Percentiles rank a stretch among this genome's conserved stretches.
Conservation (phyloP, 345 rosid genomes). For the Jatropha curcas region DNA sequence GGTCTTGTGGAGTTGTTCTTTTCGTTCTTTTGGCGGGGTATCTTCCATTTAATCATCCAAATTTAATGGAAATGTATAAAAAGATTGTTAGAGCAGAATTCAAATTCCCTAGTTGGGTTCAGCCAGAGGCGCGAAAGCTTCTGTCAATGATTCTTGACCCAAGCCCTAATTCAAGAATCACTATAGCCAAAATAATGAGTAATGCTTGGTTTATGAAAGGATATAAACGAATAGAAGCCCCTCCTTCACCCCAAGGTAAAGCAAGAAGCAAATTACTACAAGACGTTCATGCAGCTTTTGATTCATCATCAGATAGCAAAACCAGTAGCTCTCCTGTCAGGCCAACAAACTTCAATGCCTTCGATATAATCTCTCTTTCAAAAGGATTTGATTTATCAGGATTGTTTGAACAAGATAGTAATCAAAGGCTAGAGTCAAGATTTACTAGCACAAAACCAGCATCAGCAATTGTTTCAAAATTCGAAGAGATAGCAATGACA, state of each 20-base stretch:
- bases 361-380: conserved; percentile 77
- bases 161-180: conserved; percentile 57
- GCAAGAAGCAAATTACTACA: conserved; percentile 27
- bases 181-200: conserved; percentile 53
- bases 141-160: conserved; percentile 73
- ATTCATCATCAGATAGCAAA: conserved; percentile 11
- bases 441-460: conserved; percentile 64
- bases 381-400: conserved; percentile 78
- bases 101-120: conserved; percentile 73
- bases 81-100: conserved; percentile 70
- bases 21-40: conserved; percentile 75
- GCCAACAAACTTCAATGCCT: conserved; percentile 65
- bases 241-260: conserved; percentile 33
- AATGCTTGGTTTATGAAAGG: conserved; percentile 73
- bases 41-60: conserved; percentile 69
- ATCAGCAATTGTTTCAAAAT: conserved; percentile 61
- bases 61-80: conserved; percentile 65
- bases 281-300: conserved; percentile 50
- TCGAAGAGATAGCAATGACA: conserved; percentile 61
- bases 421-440: conserved; percentile 36
- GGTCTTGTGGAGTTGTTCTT: conserved; percentile 83
- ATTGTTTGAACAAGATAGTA: conserved; percentile 53
- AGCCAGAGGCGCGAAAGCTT: conserved; percentile 65
- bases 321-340: conserved; percentile 27
- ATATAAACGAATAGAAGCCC: conserved; percentile 48